Percentiles rank a stretch among this genome's conserved stretches.
Evolutionary conservation across 139 green algal species (phyloP).

Genomic region (Tetradesmus lagerheimii): DNA sequence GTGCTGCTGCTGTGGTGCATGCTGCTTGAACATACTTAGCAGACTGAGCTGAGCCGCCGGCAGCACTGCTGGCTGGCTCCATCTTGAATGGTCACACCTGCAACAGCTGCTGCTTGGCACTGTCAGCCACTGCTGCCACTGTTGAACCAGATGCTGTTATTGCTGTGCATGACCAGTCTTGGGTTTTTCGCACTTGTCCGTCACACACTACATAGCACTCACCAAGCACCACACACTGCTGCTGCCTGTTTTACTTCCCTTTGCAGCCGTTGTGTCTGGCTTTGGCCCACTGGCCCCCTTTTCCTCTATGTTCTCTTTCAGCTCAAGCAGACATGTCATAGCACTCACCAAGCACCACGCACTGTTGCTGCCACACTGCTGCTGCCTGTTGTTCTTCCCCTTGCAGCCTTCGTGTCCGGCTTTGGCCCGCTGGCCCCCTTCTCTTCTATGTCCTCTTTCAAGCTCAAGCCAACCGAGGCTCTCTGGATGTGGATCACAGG

Average conservation of each 20-base stretch:
- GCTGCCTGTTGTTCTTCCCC: not conserved
- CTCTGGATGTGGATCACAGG: conserved; percentile 17
- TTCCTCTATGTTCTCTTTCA: not conserved
- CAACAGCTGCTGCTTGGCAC: not conserved
- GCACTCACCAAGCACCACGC: not conserved
- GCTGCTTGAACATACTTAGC: too few relatives aligned
- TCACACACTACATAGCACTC: too few relatives aligned
- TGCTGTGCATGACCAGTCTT: not conserved
- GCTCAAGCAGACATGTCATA: too few relatives aligned
- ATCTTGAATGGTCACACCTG: too few relatives aligned
- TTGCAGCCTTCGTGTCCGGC: conserved; percentile 1
- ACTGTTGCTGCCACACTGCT: conserved; percentile 5
- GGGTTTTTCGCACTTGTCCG: too few relatives aligned
- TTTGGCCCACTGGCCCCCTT: not conserved
- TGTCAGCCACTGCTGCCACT: not conserved
- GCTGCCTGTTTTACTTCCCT: too few relatives aligned
- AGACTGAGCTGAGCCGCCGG: conserved; percentile 30
- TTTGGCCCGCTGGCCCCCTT: not conserved
- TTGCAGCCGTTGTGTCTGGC: conserved; percentile 3
- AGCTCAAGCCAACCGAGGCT: not conserved
- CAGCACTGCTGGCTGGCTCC: conserved; percentile 14
- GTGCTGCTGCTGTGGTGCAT: too few relatives aligned
- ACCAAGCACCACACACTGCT: not conserved
- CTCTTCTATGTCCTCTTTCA: not conserved
- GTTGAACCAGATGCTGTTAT: not conserved